Evolutionary conservation across 2,329 filamentous ascomycete genomes (phyloP).

Genomic region (Penicillium sp.): DNA sequence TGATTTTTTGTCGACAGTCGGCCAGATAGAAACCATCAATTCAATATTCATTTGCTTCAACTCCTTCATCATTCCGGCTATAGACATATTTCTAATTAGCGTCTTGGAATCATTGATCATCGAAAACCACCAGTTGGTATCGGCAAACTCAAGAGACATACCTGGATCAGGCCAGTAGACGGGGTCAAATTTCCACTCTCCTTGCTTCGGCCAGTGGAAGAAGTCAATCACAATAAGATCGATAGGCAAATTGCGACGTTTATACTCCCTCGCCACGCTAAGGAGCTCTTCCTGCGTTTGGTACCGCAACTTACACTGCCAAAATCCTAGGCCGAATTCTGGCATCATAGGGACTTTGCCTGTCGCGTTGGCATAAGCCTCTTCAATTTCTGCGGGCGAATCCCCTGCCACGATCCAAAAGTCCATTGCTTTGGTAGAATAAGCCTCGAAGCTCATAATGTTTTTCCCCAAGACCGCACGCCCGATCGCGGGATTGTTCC

Average conservation of each 20-base stretch:
- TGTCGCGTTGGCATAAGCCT: slow-evolving; percentile 57
- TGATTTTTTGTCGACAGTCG: slow-evolving; percentile 60
- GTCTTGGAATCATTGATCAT: neutral
- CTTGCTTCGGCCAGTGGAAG: slow-evolving; percentile 67
- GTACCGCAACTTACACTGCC: slow-evolving; percentile 67
- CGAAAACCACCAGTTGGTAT: no score
- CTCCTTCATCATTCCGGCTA: slow-evolving; percentile 49
- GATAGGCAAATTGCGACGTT: slow-evolving; percentile 55
- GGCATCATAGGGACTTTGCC: slow-evolving; percentile 67
- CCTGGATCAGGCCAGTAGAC: slow-evolving; percentile 61
- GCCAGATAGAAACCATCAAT: slow-evolving; percentile 70
- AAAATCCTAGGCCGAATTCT: slow-evolving; percentile 66
- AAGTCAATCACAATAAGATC: slow-evolving; percentile 67
- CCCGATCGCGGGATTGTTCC: slow-evolving; percentile 66
- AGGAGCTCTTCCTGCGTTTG: slow-evolving; percentile 65
- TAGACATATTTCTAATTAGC: neutral
- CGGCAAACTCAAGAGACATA: neutral
- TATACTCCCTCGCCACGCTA: slow-evolving; percentile 61
- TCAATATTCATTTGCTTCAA: slow-evolving; percentile 60
- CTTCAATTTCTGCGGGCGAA: slow-evolving; percentile 56
- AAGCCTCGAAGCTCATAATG: slow-evolving; percentile 61
- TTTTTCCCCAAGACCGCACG: slow-evolving; percentile 62
- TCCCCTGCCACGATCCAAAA: slow-evolving; percentile 65
- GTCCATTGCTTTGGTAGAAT: slow-evolving; percentile 58
- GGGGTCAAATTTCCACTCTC: slow-evolving; percentile 67